Percentiles rank a stretch among this genome's conserved stretches.
Evolutionary conservation across 2,329 filamentous ascomycete genomes (phyloP).

Genomic region (Harringtonia aguacate): DNA sequence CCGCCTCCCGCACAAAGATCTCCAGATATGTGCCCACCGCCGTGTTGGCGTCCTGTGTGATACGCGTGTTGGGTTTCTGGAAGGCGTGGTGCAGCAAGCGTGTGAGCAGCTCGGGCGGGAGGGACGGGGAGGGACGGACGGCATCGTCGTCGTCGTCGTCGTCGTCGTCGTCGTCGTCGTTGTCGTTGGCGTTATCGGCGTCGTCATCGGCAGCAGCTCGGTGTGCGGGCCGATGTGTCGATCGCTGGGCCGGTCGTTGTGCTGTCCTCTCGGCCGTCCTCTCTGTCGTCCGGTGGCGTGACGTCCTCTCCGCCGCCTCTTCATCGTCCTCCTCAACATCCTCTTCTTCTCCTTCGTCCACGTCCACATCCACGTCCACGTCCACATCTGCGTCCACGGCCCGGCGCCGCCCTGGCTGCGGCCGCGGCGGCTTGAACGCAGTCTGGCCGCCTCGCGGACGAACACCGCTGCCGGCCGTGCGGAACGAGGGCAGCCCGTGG

Average conservation of each 20-base stretch:
- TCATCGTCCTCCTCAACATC: constrained; percentile 20
- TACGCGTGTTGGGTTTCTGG: constrained; percentile 47
- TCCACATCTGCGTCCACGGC: neutral
- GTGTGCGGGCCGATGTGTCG: no score
- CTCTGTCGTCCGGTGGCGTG: neutral
- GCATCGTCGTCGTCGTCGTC: constrained; percentile 15
- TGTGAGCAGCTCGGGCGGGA: constrained; percentile 66
- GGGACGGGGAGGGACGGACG: constrained; percentile 28
- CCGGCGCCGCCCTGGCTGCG: neutral
- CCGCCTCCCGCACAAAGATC: constrained; percentile 79
- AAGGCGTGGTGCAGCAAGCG: constrained; percentile 74
- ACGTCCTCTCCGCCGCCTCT: constrained; percentile 14
- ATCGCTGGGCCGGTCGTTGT: neutral
- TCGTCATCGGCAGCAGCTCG: constrained; percentile 19
- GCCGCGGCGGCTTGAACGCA: constrained; percentile 9
- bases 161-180: neutral
- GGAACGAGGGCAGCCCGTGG: neutral
- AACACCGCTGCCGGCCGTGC: neutral
- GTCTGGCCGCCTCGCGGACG: neutral
- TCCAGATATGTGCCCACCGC: constrained; percentile 80
- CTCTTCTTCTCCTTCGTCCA: constrained; percentile 13
- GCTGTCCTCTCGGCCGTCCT: neutral
- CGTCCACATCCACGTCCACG: constrained; percentile 8
- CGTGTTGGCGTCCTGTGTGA: constrained; percentile 66
- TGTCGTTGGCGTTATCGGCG: constrained; percentile 13